Conservation (phyloP, 257 asterid genomes). For the Solanum bukasovii region DNA sequence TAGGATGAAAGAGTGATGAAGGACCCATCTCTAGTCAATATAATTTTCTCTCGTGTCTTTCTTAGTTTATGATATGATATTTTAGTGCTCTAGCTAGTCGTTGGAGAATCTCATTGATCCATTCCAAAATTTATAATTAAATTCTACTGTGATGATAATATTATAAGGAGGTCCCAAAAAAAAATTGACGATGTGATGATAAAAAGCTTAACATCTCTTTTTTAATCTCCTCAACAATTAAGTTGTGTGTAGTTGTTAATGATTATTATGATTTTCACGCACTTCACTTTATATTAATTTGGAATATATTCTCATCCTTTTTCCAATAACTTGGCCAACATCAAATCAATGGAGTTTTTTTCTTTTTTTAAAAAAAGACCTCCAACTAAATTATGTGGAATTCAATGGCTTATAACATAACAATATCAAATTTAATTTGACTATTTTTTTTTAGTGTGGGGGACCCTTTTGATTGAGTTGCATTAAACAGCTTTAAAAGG, state of each 20-base stretch:
- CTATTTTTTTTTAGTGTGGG: background rate
- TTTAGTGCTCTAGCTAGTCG: background rate
- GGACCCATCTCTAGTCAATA: background rate
- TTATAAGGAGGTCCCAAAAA: background rate
- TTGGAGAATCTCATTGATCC: background rate
- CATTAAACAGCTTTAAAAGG: background rate
- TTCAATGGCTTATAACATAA: background rate
- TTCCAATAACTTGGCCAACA: conserved; percentile 13
- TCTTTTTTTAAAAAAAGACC: background rate
- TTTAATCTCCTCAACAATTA: background rate
- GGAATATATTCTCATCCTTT: conserved; percentile 3
- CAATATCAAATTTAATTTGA: background rate
- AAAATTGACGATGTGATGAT: no score
- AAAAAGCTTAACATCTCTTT: no score
- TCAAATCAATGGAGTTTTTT: background rate
- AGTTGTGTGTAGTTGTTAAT: background rate
- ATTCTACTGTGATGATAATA: background rate
- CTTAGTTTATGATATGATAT: background rate
- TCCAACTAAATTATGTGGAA: background rate
- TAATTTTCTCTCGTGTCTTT: background rate
- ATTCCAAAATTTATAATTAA: background rate
- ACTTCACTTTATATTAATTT: conserved; percentile 3
- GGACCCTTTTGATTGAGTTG: background rate
- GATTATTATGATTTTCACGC: background rate
- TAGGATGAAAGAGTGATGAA: background rate